Evolutionary conservation across 1,139 yeast genomes (phyloP).

Genomic region (Hyphopichia wangnamkhiaoensis): DNA sequence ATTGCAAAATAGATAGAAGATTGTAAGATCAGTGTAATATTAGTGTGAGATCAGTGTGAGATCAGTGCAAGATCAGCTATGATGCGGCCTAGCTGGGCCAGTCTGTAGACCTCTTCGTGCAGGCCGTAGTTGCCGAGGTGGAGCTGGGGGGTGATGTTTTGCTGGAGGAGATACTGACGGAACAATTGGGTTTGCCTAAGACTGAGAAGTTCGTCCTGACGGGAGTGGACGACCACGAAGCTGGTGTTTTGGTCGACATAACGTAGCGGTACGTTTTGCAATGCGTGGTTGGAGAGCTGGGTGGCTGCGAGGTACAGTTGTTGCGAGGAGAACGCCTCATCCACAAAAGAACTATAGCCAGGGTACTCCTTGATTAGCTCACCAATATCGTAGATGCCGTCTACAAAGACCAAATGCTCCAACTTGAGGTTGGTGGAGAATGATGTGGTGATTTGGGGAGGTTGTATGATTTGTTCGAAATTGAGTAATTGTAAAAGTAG

Average conservation of each 20-base stretch:
- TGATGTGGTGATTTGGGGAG: too few species aligned
- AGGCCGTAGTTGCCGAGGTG: conserved; percentile 28
- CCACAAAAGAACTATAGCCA: conserved; percentile 29
- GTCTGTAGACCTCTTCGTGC: conserved; percentile 36
- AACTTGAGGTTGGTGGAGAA: background rate
- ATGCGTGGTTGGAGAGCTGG: conserved; percentile 20
- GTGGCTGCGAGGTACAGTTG: conserved; percentile 23
- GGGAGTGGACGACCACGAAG: conserved; percentile 27
- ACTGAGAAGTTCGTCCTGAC: conserved; percentile 37
- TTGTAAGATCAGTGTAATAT: too few species aligned
- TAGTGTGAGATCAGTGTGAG: too few species aligned
- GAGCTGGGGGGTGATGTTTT: conserved; percentile 8
- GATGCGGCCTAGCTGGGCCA: conserved; percentile 19
- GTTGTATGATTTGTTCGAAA: conserved; percentile 18
- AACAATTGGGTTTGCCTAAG: conserved; percentile 23
- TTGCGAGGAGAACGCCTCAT: conserved; percentile 30
- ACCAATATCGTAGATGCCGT: conserved; percentile 40
- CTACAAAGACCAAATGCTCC: conserved; percentile 21
- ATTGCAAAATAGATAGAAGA: too few species aligned
- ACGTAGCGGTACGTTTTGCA: background rate
- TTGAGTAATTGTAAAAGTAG: conserved; percentile 58
- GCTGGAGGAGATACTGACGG: conserved; percentile 14
- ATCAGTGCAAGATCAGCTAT: conserved; percentile 5
- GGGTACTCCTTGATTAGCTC: conserved; percentile 35
- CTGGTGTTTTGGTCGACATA: background rate